Percentiles rank a stretch among this genome's conserved stretches.
phyloP scores from a whole-genome alignment of 495 filamentous ascomycete genomes.

The Penicillium mononematosum region DNA sequence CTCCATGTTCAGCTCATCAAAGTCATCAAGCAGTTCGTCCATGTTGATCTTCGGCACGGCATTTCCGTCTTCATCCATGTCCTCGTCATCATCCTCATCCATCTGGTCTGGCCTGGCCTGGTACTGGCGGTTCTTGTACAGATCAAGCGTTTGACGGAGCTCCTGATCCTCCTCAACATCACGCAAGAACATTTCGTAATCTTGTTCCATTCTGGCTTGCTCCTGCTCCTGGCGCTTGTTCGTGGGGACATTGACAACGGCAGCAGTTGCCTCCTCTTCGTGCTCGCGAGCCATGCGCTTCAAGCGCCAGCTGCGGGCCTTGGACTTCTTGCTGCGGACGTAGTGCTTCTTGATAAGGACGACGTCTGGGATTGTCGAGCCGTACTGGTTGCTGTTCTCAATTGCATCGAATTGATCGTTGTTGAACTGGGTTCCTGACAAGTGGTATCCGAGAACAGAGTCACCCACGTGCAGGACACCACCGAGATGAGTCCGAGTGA shows the following conservation, averaged over 20 bases:
- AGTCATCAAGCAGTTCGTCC: slow-evolving; percentile 85
- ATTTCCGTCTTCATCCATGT: slow-evolving; percentile 61
- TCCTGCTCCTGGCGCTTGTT: slow-evolving; percentile 67
- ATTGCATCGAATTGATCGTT: slow-evolving; percentile 77
- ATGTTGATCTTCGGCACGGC: slow-evolving; percentile 68
- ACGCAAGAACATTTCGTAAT: slow-evolving; percentile 95
- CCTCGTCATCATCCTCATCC: slow-evolving; percentile 57
- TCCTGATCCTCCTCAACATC: slow-evolving; percentile 97
- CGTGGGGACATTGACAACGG: slow-evolving; percentile 10
- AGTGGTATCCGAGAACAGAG: slow-evolving; percentile 85
- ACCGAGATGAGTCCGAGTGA: slow-evolving; percentile 86
- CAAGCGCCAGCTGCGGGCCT: slow-evolving; percentile 83
- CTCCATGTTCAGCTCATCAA: slow-evolving; percentile 60
- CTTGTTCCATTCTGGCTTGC: slow-evolving; percentile 76
- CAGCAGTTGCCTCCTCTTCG: slow-evolving; percentile 58
- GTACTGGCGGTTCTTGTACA: slow-evolving; percentile 71
- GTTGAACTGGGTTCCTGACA: slow-evolving; percentile 90
- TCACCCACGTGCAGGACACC: slow-evolving; percentile 85
- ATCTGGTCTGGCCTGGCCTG: slow-evolving; percentile 55
- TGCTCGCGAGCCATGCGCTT: slow-evolving; percentile 91
- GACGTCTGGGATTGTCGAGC: slow-evolving; percentile 82
- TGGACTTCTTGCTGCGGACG: slow-evolving; percentile 81
- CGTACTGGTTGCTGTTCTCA: slow-evolving; percentile 65
- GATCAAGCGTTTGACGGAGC: slow-evolving; percentile 71
- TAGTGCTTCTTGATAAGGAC: slow-evolving; percentile 96